Percentiles rank a stretch among this genome's conserved stretches.
These are phyloP conservation scores for Eutrema heterophyllum DNA, from an alignment of 345 rosid species.

Conservation along the genomic window DNA sequence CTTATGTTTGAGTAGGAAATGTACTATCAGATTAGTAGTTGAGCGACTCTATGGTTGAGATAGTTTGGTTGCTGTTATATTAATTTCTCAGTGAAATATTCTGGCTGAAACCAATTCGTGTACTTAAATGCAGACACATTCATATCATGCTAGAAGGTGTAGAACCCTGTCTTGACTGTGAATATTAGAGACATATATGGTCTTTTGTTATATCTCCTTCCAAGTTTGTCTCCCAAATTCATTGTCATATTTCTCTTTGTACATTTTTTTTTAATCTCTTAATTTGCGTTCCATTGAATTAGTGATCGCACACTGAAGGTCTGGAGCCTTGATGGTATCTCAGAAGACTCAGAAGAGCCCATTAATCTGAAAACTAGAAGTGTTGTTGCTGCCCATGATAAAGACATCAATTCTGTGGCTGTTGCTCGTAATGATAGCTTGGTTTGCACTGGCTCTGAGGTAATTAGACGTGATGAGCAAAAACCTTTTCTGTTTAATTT, in stretches of 20 bases:
- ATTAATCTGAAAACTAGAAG: slow-evolving; percentile 75
- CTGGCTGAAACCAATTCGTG: slow-evolving; percentile 4
- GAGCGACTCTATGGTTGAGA: not conserved
- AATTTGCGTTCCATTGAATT: slow-evolving; percentile 22
- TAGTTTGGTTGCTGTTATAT: not conserved
- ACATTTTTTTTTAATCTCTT: not conserved
- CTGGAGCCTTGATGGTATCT: slow-evolving; percentile 73
- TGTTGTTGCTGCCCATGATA: slow-evolving; percentile 89
- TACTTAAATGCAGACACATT: not conserved
- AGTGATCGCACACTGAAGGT: slow-evolving; percentile 97
- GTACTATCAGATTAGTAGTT: not conserved
- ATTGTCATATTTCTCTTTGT: slow-evolving; percentile 7
- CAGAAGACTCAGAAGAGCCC: slow-evolving; percentile 55
- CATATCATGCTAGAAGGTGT: slow-evolving; percentile 1
- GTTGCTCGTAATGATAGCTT: slow-evolving; percentile 85
- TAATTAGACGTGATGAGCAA: slow-evolving; percentile 27
- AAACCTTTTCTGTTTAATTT: not conserved
- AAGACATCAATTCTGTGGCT: slow-evolving; percentile 88
- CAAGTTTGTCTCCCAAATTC: not conserved
- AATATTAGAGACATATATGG: not conserved
- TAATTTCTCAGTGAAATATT: not conserved
- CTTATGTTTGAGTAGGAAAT: slow-evolving; percentile 1
- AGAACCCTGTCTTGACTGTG: slow-evolving; percentile 11
- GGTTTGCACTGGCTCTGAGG: slow-evolving; percentile 96
- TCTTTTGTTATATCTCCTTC: not conserved